A percentile compares a stretch with the other conserved stretches of the same genome.
Evolutionary conservation across 768 basidiomycete genomes (phyloP).

Genomic region (Artomyces pyxidatus): DNA sequence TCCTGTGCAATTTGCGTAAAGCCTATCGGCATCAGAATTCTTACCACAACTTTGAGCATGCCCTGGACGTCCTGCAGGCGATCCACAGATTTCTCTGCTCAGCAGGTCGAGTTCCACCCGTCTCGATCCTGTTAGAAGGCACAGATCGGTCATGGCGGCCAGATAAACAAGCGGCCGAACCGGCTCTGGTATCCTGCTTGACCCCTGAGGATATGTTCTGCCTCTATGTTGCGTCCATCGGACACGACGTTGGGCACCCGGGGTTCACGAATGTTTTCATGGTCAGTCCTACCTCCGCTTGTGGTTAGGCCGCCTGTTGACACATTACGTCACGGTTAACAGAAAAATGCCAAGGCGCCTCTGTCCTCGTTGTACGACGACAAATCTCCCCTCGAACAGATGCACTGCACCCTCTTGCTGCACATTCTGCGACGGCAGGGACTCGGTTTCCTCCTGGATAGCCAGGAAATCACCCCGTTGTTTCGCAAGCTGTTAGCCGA

Average conservation of each 20-base stretch:
- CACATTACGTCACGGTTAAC: constrained; percentile 3
- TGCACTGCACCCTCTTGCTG: constrained; percentile 81
- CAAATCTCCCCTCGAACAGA: constrained; percentile 83
- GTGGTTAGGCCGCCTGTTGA: not conserved
- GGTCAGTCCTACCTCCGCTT: constrained; percentile 45
- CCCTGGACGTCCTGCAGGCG: constrained; percentile 92
- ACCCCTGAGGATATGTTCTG: constrained; percentile 72
- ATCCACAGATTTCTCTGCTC: constrained; percentile 76
- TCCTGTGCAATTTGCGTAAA: constrained; percentile 82
- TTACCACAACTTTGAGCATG: constrained; percentile 98
- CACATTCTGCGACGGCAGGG: constrained; percentile 77
- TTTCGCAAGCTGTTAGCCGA: constrained; percentile 73
- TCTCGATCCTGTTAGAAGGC: constrained; percentile 49
- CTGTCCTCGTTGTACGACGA: constrained; percentile 84
- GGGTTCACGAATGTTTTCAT: constrained; percentile 92
- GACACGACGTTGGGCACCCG: constrained; percentile 96
- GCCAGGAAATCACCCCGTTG: constrained; percentile 33
- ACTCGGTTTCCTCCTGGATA: constrained; percentile 58
- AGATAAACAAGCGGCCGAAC: constrained; percentile 24
- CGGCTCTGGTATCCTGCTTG: constrained; percentile 27
- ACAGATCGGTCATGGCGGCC: constrained; percentile 29
- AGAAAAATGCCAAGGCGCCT: constrained; percentile 94
- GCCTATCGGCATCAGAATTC: constrained; percentile 88
- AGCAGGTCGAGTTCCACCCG: constrained; percentile 75
- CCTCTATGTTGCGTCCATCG: constrained; percentile 86